Percentiles rank a stretch among this genome's conserved stretches.
phyloP scores from a whole-genome alignment of 2,329 filamentous ascomycete species.

The Diaporthe sp. region DNA sequence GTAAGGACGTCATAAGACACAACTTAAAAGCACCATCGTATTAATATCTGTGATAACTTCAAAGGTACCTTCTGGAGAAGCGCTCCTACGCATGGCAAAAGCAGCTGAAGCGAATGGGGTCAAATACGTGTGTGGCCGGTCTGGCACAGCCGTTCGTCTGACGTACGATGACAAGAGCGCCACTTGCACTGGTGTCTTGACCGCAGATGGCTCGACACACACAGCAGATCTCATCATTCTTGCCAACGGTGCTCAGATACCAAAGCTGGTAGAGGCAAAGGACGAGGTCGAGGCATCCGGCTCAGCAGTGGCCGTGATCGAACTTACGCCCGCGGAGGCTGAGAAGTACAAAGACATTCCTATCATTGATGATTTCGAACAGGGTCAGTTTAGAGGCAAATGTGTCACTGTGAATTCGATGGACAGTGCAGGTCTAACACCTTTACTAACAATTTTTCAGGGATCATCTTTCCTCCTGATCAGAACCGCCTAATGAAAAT shows the following conservation, averaged over 20 bases:
- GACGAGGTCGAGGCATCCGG: constrained; percentile 64
- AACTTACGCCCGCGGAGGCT: neutral
- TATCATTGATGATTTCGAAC: constrained; percentile 6
- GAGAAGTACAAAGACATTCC: neutral
- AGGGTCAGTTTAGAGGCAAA: neutral
- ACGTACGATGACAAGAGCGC: constrained; percentile 37
- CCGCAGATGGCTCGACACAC: constrained; percentile 58
- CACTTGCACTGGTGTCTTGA: constrained; percentile 56
- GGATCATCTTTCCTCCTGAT: neutral
- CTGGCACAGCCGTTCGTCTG: neutral
- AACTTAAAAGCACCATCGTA: too few relatives aligned
- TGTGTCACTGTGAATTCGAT: fast-evolving
- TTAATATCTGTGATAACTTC: neutral
- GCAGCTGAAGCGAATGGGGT: neutral
- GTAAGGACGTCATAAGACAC: neutral
- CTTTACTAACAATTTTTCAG: neutral
- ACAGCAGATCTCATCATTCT: constrained; percentile 70
- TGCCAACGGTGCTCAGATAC: constrained; percentile 75
- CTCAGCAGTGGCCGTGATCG: neutral
- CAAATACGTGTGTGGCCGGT: neutral
- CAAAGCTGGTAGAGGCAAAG: constrained; percentile 69
- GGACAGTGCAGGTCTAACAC: neutral
- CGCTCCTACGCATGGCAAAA: neutral
- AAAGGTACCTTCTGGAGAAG: neutral
- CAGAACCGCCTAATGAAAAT: neutral